These are phyloP conservation scores for Solanum infundibuliforme DNA, from an alignment of 257 asterid species.

Conservation along the genomic window DNA sequence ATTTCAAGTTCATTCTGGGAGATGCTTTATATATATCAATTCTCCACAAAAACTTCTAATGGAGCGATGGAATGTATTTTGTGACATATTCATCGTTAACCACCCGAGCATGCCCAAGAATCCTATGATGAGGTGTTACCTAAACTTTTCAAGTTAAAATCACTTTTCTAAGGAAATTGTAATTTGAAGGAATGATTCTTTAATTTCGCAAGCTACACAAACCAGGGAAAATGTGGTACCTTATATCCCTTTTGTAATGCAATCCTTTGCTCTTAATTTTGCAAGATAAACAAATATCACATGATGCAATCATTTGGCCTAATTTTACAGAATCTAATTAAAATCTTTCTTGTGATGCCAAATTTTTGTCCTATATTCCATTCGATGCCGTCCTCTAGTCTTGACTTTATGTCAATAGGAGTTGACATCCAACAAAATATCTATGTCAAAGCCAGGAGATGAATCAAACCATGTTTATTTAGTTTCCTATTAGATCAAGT, in stretches of 20 bases:
- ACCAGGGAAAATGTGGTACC: background rate
- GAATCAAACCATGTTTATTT: background rate
- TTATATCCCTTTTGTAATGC: background rate
- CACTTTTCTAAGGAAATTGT: background rate
- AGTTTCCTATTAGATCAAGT: background rate
- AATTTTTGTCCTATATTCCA: background rate
- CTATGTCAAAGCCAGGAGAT: background rate
- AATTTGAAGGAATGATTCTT: background rate
- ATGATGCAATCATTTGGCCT: background rate
- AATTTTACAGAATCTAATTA: background rate
- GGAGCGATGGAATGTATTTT: constrained; percentile 39
- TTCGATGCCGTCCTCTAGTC: background rate
- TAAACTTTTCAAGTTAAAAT: background rate
- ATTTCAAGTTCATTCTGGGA: background rate
- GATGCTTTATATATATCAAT: background rate
- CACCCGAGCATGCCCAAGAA: background rate
- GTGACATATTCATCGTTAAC: constrained; percentile 15
- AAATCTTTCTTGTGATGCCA: background rate
- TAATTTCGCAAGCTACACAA: background rate
- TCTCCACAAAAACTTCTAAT: constrained; percentile 26
- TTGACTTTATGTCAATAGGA: background rate
- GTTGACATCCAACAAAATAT: background rate
- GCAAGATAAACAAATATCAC: background rate
- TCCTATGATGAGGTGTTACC: background rate
- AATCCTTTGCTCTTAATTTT: background rate